phyloP scores from a whole-genome alignment of 495 filamentous ascomycete genomes.

The Podospora appendiculata region DNA sequence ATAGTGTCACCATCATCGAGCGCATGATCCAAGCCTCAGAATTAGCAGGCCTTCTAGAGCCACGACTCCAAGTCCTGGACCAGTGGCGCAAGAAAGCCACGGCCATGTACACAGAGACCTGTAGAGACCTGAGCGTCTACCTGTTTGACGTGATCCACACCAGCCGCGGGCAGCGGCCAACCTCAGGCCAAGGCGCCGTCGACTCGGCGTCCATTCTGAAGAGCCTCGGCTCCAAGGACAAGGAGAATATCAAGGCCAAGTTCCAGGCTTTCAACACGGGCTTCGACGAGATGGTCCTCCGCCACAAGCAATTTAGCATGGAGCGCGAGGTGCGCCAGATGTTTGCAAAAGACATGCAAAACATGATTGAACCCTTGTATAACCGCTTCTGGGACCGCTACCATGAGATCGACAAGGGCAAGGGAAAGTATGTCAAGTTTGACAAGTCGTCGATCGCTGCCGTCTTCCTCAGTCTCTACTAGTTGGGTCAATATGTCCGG shows the following conservation, averaged over 20 bases:
- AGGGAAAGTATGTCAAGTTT: conserved; percentile 95
- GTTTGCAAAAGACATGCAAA: conserved; percentile 74
- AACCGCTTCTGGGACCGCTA: conserved; percentile 94
- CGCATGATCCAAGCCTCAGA: conserved; percentile 79
- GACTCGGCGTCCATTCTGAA: conserved; percentile 80
- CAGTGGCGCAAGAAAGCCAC: conserved; percentile 80
- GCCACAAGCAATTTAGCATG: conserved; percentile 73
- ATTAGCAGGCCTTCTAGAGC: conserved; percentile 62
- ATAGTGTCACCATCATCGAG: conserved; percentile 79
- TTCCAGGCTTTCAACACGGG: conserved; percentile 79
- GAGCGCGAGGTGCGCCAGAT: conserved; percentile 78
- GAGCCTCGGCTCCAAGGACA: conserved; percentile 75
- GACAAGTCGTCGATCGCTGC: conserved; percentile 64
- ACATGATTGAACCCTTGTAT: conserved; percentile 90
- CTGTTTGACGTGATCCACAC: conserved; percentile 92
- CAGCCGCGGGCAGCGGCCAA: conserved; percentile 57
- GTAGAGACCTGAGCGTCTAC: conserved; percentile 77
- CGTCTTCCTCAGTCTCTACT: conserved; percentile 45
- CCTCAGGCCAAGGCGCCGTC: conserved; percentile 56
- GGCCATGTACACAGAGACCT: conserved; percentile 75
- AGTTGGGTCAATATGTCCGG: background rate
- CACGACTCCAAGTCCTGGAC: conserved; percentile 58
- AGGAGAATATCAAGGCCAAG: conserved; percentile 92
- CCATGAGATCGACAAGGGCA: conserved; percentile 94
- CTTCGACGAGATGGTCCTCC: conserved; percentile 79